These are phyloP conservation scores for Cladosporium sp. DNA, from an alignment of 2,329 filamentous ascomycete species.

Conservation along the genomic window DNA sequence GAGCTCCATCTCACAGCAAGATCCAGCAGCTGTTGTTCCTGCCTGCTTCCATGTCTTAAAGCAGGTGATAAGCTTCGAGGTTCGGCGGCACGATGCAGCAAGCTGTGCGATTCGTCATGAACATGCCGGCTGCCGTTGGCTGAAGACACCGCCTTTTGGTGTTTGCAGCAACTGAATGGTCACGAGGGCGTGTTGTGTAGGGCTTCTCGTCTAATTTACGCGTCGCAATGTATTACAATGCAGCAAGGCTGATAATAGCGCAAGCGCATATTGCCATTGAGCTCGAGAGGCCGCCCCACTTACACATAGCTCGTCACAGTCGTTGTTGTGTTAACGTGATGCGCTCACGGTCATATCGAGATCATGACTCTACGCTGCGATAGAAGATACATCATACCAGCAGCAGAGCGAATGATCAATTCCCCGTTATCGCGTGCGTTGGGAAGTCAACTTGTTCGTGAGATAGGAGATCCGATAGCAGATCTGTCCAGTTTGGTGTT, in stretches of 20 bases:
- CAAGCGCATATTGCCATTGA: background rate
- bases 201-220: background rate
- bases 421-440: background rate
- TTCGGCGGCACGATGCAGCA: slow-evolving; percentile 4
- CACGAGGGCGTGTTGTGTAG: background rate
- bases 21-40: slow-evolving; percentile 1
- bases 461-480: slow-evolving; percentile 2
- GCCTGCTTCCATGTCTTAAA: slow-evolving; percentile 8
- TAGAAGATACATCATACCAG: background rate
- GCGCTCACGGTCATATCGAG: background rate
- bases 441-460: background rate
- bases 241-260: slow-evolving; percentile 2
- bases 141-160: slow-evolving; percentile 6
- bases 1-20: background rate
- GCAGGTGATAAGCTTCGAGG: background rate
- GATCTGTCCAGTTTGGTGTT: background rate
- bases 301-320: too few species aligned
- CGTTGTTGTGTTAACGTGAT: background rate
- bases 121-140: slow-evolving; percentile 3
- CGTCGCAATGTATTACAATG: background rate
- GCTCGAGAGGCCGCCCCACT: background rate
- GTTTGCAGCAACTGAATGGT: background rate
- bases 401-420: background rate
- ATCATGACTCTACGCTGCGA: background rate
- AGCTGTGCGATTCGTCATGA: slow-evolving; percentile 2